These are phyloP conservation scores for Mycena venus DNA, from an alignment of 768 basidiomycete species.

Conservation along the genomic window DNA sequence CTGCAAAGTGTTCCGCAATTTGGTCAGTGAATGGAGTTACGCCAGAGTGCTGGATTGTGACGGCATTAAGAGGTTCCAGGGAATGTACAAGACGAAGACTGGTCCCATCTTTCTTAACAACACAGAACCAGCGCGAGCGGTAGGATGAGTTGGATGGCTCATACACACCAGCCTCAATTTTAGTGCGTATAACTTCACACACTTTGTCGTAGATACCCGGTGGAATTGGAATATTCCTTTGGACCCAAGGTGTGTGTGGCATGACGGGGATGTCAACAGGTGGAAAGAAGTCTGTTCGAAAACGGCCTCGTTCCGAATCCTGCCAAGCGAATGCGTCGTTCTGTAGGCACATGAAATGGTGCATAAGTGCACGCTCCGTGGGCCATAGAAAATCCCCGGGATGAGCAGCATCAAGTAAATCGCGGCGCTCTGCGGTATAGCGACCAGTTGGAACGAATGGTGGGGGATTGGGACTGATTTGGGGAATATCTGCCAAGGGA, in stretches of 20 bases:
- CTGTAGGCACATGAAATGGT: constrained; percentile 26
- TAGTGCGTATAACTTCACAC: neutral
- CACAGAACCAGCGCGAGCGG: too few relatives aligned
- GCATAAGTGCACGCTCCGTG: constrained; percentile 25
- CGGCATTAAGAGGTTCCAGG: too few relatives aligned
- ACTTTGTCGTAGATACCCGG: constrained; percentile 37
- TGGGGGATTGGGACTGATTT: constrained; percentile 23
- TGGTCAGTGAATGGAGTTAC: too few relatives aligned
- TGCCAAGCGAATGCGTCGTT: constrained; percentile 36
- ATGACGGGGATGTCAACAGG: too few relatives aligned
- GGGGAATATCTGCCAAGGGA: constrained; percentile 23
- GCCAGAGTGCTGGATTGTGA: too few relatives aligned
- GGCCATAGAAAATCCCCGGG: constrained; percentile 32
- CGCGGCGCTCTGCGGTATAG: constrained; percentile 23
- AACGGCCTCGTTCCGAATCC: constrained; percentile 30
- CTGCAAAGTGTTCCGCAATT: too few relatives aligned
- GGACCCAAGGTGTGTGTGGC: constrained; percentile 9
- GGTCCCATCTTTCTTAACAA: too few relatives aligned
- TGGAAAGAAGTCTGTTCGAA: too few relatives aligned
- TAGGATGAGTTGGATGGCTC: too few relatives aligned
- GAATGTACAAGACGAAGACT: too few relatives aligned
- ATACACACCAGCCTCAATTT: constrained; percentile 8
- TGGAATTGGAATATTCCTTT: constrained; percentile 33
- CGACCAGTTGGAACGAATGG: constrained; percentile 21
- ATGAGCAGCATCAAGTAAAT: constrained; percentile 9